Evolutionary conservation across 805 yeast genomes (phyloP).

Genomic region (Debaryomyces prosopidis): DNA sequence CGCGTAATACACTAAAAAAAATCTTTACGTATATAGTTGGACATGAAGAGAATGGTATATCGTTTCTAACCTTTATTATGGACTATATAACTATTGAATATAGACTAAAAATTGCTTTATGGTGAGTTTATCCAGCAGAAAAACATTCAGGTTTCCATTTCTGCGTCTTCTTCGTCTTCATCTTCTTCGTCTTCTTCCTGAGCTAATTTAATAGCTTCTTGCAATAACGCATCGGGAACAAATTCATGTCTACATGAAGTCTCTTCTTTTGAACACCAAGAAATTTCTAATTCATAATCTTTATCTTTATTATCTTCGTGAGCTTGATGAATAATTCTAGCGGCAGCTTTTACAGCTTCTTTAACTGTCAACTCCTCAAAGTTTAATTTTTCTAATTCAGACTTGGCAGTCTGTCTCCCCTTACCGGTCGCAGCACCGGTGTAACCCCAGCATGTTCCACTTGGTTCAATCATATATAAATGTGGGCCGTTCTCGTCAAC

Average conservation of each 20-base stretch:
- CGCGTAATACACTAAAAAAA: conserved; percentile 1
- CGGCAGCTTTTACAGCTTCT: conserved; percentile 92
- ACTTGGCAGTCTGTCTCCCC: conserved; percentile 97
- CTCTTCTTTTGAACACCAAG: conserved; percentile 79
- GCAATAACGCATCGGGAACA: conserved; percentile 76
- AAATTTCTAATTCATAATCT: conserved; percentile 91
- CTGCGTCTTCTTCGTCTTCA: conserved; percentile 52
- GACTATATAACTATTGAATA: not conserved
- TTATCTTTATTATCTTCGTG: conserved; percentile 98
- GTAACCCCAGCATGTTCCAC: conserved; percentile 97
- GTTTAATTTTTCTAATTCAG: conserved; percentile 90
- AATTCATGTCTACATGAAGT: conserved; percentile 79
- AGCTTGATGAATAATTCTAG: conserved; percentile 87
- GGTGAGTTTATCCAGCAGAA: not conserved
- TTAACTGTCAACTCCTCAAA: conserved; percentile 64
- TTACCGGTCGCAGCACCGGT: conserved; percentile 97
- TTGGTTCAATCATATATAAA: conserved; percentile 95
- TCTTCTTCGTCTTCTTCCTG: conserved; percentile 76
- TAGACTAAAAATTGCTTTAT: not conserved
- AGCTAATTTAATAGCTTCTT: conserved; percentile 83
- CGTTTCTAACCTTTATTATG: not conserved
- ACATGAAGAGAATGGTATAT: too few relatives aligned
- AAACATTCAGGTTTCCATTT: conserved; percentile 8
- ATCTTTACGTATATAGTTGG: too few relatives aligned
- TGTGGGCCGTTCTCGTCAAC: conserved; percentile 88